Conservation (phyloP, 2,329 filamentous ascomycete genomes). For the Colletotrichum lindemuthianum region DNA sequence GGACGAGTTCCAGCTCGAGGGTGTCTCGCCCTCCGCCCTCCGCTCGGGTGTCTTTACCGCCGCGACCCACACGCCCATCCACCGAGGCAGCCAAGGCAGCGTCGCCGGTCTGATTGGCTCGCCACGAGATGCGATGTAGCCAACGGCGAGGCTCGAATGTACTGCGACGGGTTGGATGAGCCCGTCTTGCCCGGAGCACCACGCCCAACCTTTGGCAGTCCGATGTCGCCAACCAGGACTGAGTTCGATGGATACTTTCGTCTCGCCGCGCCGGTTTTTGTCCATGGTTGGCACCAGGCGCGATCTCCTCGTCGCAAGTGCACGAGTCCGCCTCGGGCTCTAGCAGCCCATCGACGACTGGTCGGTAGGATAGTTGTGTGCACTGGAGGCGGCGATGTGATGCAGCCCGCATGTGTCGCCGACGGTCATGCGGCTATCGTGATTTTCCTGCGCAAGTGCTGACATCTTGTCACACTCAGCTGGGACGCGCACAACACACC, state of each 20-base stretch:
- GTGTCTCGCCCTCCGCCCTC: constrained; percentile 21
- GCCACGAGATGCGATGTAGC: constrained; percentile 6
- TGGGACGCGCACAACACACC: constrained; percentile 25
- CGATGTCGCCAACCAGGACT: constrained; percentile 12
- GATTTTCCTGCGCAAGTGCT: constrained; percentile 33
- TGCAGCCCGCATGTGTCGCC: constrained; percentile 20
- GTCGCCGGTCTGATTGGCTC: constrained; percentile 28
- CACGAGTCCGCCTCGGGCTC: too few relatives aligned
- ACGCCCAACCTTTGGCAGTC: constrained; percentile 22
- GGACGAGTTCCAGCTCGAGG: constrained; percentile 16
- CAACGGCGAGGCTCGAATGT: constrained; percentile 29
- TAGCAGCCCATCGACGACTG: too few relatives aligned
- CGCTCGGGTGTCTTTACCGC: constrained; percentile 34
- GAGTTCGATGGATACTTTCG: constrained; percentile 17
- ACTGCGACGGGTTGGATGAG: constrained; percentile 31
- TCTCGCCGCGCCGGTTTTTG: background rate
- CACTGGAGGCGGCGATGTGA: constrained; percentile 14
- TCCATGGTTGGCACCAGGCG: background rate
- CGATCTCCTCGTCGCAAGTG: too few relatives aligned
- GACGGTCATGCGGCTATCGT: constrained; percentile 33
- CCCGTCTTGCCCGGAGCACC: constrained; percentile 16
- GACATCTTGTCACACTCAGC: constrained; percentile 29
- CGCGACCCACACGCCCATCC: constrained; percentile 24
- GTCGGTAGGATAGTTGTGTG: too few relatives aligned
- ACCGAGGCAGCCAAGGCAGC: constrained; percentile 24